These are phyloP conservation scores for Moesziomyces parantarcticus DNA, from an alignment of 1,284 basidiomycete species.

Conservation along the genomic window DNA sequence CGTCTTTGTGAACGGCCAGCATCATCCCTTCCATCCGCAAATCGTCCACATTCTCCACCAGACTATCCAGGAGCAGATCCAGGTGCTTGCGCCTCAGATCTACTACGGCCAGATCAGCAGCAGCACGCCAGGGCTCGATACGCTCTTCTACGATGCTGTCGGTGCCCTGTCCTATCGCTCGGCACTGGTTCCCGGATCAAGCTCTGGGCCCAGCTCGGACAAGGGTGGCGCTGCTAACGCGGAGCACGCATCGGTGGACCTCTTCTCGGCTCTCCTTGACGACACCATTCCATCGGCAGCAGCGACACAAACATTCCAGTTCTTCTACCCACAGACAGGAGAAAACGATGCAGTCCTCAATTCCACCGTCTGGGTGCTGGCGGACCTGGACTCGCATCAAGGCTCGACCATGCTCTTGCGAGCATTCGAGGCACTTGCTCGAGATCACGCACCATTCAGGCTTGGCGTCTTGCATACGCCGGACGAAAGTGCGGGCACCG, in stretches of 20 bases:
- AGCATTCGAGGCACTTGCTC: constrained; percentile 72
- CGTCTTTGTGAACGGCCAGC: constrained; percentile 87
- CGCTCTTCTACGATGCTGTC: constrained; percentile 89
- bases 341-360: constrained; percentile 46
- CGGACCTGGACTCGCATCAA: constrained; percentile 78
- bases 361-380: constrained; percentile 77
- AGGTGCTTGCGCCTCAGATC: constrained; percentile 71
- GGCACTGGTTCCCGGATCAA: constrained; percentile 72
- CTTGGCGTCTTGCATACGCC: constrained; percentile 26
- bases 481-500: constrained; percentile 24
- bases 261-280: constrained; percentile 34
- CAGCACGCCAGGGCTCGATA: constrained; percentile 72
- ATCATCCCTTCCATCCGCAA: constrained; percentile 79
- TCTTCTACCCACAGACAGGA: constrained; percentile 74
- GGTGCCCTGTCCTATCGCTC: constrained; percentile 78
- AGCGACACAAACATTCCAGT: constrained; percentile 68
- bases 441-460: constrained; percentile 70
- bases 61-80: constrained; percentile 45
- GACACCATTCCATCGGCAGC: background rate
- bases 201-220: background rate
- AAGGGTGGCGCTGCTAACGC: constrained; percentile 69
- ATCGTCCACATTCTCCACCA: constrained; percentile 43
- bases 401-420: constrained; percentile 75
- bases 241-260: constrained; percentile 63
- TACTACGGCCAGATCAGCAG: constrained; percentile 76